Evolutionary conservation across 768 basidiomycete genomes (phyloP), one percentile per base, ranked within the genome.

Genomic region (Sporobolomyces phaffii): DNA sequence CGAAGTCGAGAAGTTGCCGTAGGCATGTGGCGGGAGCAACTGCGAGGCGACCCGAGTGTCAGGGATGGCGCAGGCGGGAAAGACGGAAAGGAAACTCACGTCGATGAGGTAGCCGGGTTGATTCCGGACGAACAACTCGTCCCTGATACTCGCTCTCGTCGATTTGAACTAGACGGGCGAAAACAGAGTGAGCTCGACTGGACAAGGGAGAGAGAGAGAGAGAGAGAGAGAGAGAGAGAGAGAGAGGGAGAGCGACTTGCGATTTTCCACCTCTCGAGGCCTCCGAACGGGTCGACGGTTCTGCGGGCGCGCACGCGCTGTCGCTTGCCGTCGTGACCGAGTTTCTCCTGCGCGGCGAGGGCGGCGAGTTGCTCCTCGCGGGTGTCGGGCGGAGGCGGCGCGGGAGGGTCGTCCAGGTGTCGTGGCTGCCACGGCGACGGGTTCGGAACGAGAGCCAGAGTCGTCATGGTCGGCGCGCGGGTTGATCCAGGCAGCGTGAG

Each of bases 231-330:
- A n/a, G n/a, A n/a, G n/a, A n/a, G n/a, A n/a, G n/a, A n/a, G n/a
- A n/a, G n/a, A n/a, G n/a, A n/a, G n/a, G n/a, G n/a, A n/a, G n/a
- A 8, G 38, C 36, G 14, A 80, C 86, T 64, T 75, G 96, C 92
- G 79, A 91, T 76, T 60, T 82, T 78, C 91, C 90, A 96, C 70
- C 91, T 82, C 20, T 87, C 89, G 78, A 94, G 82, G 2, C 86
- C 86, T 33, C 91, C 92, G 72, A 88, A 87, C 73, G 92, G 98
- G 78, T 98, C 96, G 17, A 98, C 93, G 24, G 96, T 97, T 79
- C 91, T 47, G 51, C 72, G 59, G 3, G 96, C 92, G 67, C 91
- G 84, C 4, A 72, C 60, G 8, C 70, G 34, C 40, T 72, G 70
- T 3, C 70, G 54, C 22, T 72, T 72, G 1, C 70, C 70, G 48